Evolutionary conservation across 1,284 basidiomycete species (phyloP).

Genomic region (Anthracocystis panici-leucophaei): DNA sequence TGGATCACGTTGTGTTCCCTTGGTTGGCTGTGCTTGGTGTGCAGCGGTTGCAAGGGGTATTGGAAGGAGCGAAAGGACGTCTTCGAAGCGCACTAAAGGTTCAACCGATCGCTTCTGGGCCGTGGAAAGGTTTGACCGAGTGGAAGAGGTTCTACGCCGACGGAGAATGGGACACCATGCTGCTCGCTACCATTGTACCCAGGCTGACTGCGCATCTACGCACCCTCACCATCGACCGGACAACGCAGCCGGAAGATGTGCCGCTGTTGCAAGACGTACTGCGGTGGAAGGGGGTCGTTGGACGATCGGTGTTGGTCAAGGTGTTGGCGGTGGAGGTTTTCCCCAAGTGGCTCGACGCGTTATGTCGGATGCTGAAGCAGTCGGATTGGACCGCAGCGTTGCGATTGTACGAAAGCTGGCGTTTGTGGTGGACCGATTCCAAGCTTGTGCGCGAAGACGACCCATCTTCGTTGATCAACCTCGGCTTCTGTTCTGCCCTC

Average conservation of each 20-base stretch:
- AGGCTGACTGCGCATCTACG: conserved; percentile 84
- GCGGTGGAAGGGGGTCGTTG: conserved; percentile 80
- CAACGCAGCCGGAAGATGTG: conserved; percentile 83
- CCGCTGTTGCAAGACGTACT: conserved; percentile 81
- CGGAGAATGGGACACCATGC: conserved; percentile 87
- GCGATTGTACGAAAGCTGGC: conserved; percentile 89
- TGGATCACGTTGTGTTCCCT: conserved; percentile 89
- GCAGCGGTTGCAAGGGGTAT: conserved; percentile 79
- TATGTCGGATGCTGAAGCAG: conserved; percentile 90
- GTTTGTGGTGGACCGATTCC: conserved; percentile 79
- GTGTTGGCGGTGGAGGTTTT: conserved; percentile 85
- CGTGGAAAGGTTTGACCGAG: conserved; percentile 22
- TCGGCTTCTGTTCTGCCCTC: conserved; percentile 85
- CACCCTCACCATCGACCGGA: conserved; percentile 86
- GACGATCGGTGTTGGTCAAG: conserved; percentile 68
- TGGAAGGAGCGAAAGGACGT: conserved; percentile 87
- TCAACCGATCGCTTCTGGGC: too few relatives aligned
- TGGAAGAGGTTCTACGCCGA: conserved; percentile 51
- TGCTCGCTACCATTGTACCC: conserved; percentile 90
- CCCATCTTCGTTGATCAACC: conserved; percentile 57
- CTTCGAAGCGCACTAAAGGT: conserved; percentile 81
- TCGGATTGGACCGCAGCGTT: conserved; percentile 90
- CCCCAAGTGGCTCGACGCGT: conserved; percentile 92
- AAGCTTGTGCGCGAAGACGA: conserved; percentile 68
- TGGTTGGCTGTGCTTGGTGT: conserved; percentile 87